Conservation (phyloP, 2,329 filamentous ascomycete species). For the Colletotrichum truncatum region DNA sequence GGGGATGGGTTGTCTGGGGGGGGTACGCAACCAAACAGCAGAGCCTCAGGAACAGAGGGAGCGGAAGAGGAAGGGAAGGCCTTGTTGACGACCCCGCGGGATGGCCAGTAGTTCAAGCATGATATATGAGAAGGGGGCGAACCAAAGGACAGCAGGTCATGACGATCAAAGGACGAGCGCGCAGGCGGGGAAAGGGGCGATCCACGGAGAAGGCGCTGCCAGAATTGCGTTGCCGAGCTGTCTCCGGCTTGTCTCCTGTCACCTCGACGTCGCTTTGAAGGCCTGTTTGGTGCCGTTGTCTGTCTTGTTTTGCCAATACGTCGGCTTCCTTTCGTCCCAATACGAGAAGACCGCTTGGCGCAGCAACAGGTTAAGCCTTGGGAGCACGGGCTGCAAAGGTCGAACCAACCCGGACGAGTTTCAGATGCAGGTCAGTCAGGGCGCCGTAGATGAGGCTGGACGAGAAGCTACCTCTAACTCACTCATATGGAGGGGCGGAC, state of each 20-base stretch:
- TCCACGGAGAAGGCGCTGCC: background rate
- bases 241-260: conserved; percentile 22
- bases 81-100: conserved; percentile 8
- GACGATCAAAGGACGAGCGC: conserved; percentile 12
- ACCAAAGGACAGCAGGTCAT: background rate
- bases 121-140: conserved; percentile 6
- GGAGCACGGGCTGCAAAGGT: background rate
- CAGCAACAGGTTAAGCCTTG: background rate
- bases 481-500: no score
- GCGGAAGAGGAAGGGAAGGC: background rate
- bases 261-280: conserved; percentile 12
- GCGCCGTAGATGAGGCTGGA: conserved; percentile 12
- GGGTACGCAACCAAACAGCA: background rate
- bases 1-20: no score
- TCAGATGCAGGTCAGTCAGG: conserved; percentile 26
- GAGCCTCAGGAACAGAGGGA: background rate
- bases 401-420: conserved; percentile 19
- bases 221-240: conserved; percentile 6
- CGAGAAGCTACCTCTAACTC: background rate
- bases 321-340: conserved; percentile 17
- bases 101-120: conserved; percentile 16
- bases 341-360: background rate
- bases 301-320: background rate
- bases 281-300: background rate
- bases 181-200: background rate